Evolutionary conservation across 441 rosid species (phyloP).

Genomic region (Gossypium trilobum): DNA sequence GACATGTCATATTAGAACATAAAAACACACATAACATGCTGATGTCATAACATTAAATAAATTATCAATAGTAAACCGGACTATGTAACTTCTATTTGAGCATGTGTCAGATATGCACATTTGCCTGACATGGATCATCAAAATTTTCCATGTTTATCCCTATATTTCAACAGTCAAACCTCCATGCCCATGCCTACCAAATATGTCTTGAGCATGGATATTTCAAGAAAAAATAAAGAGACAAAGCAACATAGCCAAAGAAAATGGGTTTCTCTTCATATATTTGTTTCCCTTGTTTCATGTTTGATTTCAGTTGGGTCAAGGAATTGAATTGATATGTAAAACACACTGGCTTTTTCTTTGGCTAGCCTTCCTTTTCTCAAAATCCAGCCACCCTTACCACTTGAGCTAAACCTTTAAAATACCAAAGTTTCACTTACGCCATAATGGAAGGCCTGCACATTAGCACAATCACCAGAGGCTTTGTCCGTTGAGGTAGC

Average conservation of each 20-base stretch:
- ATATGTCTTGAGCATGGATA: background rate
- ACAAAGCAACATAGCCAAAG: background rate
- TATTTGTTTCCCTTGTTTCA: background rate
- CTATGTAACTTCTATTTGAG: background rate
- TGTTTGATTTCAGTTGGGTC: background rate
- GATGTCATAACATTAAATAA: background rate
- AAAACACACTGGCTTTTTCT: background rate
- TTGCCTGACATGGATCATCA: background rate
- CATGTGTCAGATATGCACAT: background rate
- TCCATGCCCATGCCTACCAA: background rate
- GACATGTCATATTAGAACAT: background rate
- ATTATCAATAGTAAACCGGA: background rate
- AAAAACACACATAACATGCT: background rate
- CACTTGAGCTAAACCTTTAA: background rate
- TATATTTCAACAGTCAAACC: background rate
- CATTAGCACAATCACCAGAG: constrained; percentile 42
- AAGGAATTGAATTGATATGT: background rate
- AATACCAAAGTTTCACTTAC: constrained; percentile 36
- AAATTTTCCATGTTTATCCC: background rate
- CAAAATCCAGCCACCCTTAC: background rate
- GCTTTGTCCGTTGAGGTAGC: constrained; percentile 66
- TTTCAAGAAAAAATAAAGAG: too few relatives aligned
- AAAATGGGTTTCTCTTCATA: too few relatives aligned
- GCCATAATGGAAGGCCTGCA: constrained; percentile 73
- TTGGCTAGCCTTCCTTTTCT: background rate